Conservation (phyloP, 2,329 filamentous ascomycete species). For the Pseudocercospora pini-densiflorae region DNA sequence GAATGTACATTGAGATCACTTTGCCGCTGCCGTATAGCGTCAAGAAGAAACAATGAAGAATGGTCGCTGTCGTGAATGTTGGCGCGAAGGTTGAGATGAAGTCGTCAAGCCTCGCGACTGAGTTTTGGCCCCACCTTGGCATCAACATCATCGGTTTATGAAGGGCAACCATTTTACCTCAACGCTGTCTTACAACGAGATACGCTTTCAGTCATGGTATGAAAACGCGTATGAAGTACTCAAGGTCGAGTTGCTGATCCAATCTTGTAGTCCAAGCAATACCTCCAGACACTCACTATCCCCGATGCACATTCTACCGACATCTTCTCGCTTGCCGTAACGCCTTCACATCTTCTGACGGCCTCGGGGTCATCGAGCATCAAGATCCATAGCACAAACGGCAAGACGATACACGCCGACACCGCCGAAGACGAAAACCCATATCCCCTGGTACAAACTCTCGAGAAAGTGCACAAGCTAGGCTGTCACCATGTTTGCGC, state of each 20-base stretch:
- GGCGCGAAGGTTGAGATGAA: no score
- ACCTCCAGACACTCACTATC: slow-evolving; percentile 88
- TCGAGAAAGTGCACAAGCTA: slow-evolving; percentile 79
- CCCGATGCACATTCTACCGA: slow-evolving; percentile 61
- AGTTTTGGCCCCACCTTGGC: no score
- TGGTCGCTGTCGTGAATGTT: no score
- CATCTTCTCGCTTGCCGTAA: slow-evolving; percentile 45
- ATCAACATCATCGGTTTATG: no score
- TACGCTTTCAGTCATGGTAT: background rate
- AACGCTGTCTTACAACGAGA: background rate
- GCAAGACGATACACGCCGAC: slow-evolving; percentile 37
- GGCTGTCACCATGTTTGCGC: slow-evolving; percentile 90
- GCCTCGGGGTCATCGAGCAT: slow-evolving; percentile 83
- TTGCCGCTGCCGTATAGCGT: no score
- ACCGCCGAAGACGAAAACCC: slow-evolving; percentile 54
- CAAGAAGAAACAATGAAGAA: no score
- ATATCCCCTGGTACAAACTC: slow-evolving; percentile 78
- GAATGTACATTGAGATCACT: no score
- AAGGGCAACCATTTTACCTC: no score
- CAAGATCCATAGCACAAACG: slow-evolving; percentile 74
- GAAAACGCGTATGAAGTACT: no score
- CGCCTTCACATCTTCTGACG: slow-evolving; percentile 66
- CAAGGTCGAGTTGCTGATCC: background rate
- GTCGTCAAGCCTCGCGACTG: no score
- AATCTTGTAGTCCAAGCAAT: slow-evolving; percentile 87